Evolutionary conservation across 305 asterid species (phyloP), one percentile per base, ranked within the genome.

Genomic region (Fraxinus greggii): DNA sequence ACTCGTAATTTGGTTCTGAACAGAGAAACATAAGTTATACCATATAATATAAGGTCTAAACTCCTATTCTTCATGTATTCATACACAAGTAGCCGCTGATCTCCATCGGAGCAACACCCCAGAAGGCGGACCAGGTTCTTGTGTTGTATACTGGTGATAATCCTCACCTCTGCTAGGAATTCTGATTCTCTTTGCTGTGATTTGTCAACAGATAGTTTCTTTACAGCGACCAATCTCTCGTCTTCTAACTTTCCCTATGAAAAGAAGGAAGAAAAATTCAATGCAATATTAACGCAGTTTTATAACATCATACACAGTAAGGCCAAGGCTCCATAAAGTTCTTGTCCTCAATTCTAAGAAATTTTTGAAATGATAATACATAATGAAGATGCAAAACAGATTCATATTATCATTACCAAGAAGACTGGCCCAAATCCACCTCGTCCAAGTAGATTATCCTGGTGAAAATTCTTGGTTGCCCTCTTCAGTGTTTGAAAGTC

Each of bases 371-470:
- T 21, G 26, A 56, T 56, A 19, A n/a, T n/a, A 56, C 21, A n/a
- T 56, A 21, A 56, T 17, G 26, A 63, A 7, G 72, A 61, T 61
- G 72, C 13, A 21, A 56, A 56, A 56, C 24, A n/a, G 32, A 63
- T 63, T 6, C 12, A 63, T 63, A 24, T 63, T 23, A 7, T 21
- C 33, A 63, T 24, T 91, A 93, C 97, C 93, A 86, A 86, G 87
- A 85, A 93, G 61, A 93, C 97, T 0, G 97, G 94, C 63, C 97
- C 97, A 78, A 93, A 93, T 86, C 97, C 97, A 75, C 97, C 97
- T 86, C 90, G 83, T 65, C 97, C 97, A 17, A 93, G 97, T 59
- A 93, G 86, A 86, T 89, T 83, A 42, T 35, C 75, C 82, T 84
- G 90, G 88, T 90, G 89, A 85, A 93, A 93, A 81, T 91, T 90